These are phyloP conservation scores for Magnaporthales sp. DNA, from an alignment of 2,329 filamentous ascomycete species.

Conservation along the genomic window DNA sequence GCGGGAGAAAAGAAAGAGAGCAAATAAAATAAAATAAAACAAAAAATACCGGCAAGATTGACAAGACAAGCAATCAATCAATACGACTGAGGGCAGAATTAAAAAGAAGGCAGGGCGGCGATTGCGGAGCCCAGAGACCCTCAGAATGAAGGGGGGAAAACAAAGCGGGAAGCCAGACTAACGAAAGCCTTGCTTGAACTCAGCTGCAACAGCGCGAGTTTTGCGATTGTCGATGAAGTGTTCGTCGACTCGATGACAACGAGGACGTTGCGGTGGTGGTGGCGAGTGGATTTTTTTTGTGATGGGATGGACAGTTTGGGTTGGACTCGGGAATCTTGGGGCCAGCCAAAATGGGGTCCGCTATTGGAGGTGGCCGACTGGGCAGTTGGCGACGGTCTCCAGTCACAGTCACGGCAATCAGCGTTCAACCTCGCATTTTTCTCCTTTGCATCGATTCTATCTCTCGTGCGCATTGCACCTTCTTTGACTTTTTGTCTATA, in stretches of 20 bases:
- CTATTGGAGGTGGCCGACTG: neutral
- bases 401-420: slow-evolving; percentile 1
- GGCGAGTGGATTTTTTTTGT: slow-evolving; percentile 3
- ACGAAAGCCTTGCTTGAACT: slow-evolving; percentile 6
- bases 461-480: neutral
- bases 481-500: neutral
- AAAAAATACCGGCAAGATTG: neutral
- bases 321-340: slow-evolving; percentile 4
- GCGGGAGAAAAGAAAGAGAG: neutral
- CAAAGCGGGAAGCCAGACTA: slow-evolving; percentile 6
- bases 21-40: neutral
- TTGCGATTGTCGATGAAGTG: slow-evolving; percentile 1
- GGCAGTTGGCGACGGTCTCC: slow-evolving; percentile 5
- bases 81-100: neutral
- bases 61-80: neutral
- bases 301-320: slow-evolving; percentile 4
- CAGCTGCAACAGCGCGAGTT: neutral
- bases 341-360: slow-evolving; percentile 6
- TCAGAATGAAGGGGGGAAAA: neutral
- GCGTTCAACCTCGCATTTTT: neutral
- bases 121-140: neutral
- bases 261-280: slow-evolving; percentile 4
- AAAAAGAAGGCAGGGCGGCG: slow-evolving; percentile 1
- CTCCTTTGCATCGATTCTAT: neutral
- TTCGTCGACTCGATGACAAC: slow-evolving; percentile 1